Evolutionary conservation across 257 asterid species (phyloP), one percentile per base, ranked within the genome.

Genomic region (Jacaranda copaia): DNA sequence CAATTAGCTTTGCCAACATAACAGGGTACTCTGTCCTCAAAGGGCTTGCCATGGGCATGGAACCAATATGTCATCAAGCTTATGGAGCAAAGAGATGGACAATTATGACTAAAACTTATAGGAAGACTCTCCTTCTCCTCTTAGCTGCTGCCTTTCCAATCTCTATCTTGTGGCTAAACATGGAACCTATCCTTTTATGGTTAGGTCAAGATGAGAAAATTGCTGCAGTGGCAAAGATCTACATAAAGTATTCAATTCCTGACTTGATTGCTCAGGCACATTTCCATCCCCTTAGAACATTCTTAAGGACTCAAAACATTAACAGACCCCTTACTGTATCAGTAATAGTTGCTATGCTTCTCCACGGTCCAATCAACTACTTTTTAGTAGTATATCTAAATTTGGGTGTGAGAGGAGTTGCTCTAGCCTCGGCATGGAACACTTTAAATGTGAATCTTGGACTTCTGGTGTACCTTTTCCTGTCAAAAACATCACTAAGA

Each of bases 1-100:
- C 90, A 11, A 77, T 82, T 60, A 56, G 83, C 72, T 80, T 88
- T 15, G 88, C 92, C 19, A 85, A 80, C 74, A 82, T 85, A 56
- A 81, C 91, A 35, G 89, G 91, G 63, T 79, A 81, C 64, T 84
- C 88, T 19, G 87, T 84, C 68, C 87, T 85, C 75, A 81, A 84
- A 57, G 85, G 92, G 5, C 84, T 85, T 62, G 80, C 85, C 62
- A 82, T 79, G 82, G 92, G 87, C 13, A 88, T 88, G 88, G 88
- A 85, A 46, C 86, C 91, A 6, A 83, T 87, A 82, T 83, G 87
- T 68, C 74, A 74, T 66, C 89, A 87, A 81, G 91, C 91, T 18
- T 87, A 83, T 46, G 89, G 91, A 48, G 89, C 86, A 48, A 81
- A 77, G 76, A 83, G 75, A 66, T 87, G 91, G 85, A 75, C 66